Conservation (phyloP, 768 basidiomycete genomes). For the Aureoboletus auriporus region DNA sequence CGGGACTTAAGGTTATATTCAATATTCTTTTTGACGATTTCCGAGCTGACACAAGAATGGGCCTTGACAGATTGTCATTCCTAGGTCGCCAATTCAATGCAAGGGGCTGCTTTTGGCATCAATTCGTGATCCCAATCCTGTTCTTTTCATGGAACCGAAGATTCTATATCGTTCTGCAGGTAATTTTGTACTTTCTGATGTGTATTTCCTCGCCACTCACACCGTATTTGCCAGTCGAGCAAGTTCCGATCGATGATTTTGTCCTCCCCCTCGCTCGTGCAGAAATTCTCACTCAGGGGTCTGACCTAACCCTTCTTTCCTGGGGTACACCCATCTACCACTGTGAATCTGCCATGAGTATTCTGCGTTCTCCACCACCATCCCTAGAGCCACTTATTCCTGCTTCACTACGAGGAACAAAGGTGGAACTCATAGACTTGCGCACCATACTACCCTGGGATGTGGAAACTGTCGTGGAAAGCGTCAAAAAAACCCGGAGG, state of each 20-base stretch:
- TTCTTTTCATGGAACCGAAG: conserved; percentile 95
- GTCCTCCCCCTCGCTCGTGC: conserved; percentile 79
- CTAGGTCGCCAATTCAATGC: conserved; percentile 92
- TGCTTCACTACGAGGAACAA: conserved; percentile 56
- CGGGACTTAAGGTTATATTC: conserved; percentile 72
- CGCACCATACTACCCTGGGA: conserved; percentile 91
- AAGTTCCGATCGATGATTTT: conserved; percentile 88
- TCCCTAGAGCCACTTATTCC: conserved; percentile 66
- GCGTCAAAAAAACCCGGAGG: conserved; percentile 80
- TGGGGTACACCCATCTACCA: conserved; percentile 95
- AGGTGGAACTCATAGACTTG: conserved; percentile 86
- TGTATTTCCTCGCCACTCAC: conserved; percentile 2
- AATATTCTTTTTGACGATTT: not conserved
- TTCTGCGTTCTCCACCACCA: conserved; percentile 64
- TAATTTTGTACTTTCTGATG: conserved; percentile 20
- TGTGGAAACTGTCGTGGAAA: conserved; percentile 71
- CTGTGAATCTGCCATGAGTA: conserved; percentile 77
- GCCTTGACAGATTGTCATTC: conserved; percentile 65
- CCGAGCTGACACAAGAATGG: not conserved
- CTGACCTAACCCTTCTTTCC: conserved; percentile 84
- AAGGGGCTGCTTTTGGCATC: conserved; percentile 85
- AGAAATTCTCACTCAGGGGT: conserved; percentile 68
- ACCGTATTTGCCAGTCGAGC: conserved; percentile 56
- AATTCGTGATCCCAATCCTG: conserved; percentile 90
- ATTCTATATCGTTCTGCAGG: conserved; percentile 88